phyloP scores from a whole-genome alignment of 305 asterid genomes.

The Fraxinus dipetala region DNA sequence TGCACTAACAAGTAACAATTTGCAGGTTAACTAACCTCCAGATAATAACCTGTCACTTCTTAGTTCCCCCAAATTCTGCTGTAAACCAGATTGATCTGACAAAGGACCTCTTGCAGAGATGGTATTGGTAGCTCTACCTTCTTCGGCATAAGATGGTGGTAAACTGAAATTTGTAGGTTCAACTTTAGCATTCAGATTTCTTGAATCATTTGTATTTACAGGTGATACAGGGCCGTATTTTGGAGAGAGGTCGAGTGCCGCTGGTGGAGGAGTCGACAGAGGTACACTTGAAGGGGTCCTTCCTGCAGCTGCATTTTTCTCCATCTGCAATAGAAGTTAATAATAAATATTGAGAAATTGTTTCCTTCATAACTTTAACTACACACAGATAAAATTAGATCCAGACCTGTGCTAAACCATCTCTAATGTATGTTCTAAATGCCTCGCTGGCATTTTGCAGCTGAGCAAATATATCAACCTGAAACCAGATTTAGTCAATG shows the following conservation, averaged over 20 bases:
- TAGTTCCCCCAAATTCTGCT: slow-evolving; percentile 56
- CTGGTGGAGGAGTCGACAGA: slow-evolving; percentile 91
- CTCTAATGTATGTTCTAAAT: slow-evolving; percentile 91
- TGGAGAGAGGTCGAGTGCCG: slow-evolving; percentile 72
- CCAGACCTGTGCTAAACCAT: slow-evolving; percentile 91
- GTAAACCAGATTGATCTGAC: slow-evolving; percentile 49
- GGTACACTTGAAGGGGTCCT: slow-evolving; percentile 96
- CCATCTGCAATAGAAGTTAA: slow-evolving; percentile 69
- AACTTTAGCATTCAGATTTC: slow-evolving; percentile 45
- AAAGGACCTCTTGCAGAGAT: slow-evolving; percentile 40
- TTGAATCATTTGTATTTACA: slow-evolving; percentile 61
- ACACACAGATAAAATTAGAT: slow-evolving; percentile 10
- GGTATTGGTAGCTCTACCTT: slow-evolving; percentile 40
- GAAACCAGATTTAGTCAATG: slow-evolving; percentile 29
- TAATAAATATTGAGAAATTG: not conserved
- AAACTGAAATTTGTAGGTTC: slow-evolving; percentile 78
- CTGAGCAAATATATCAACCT: slow-evolving; percentile 98
- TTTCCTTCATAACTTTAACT: not conserved
- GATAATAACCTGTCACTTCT: slow-evolving; percentile 75
- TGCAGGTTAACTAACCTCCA: slow-evolving; percentile 54
- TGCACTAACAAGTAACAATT: not conserved
- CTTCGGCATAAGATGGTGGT: slow-evolving; percentile 82
- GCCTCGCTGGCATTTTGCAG: slow-evolving; percentile 99
- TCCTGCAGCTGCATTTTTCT: slow-evolving; percentile 96
- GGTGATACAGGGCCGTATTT: slow-evolving; percentile 72